These are phyloP conservation scores for Glycyrrhiza uralensis DNA, from an alignment of 306 rosid species.

Conservation along the genomic window DNA sequence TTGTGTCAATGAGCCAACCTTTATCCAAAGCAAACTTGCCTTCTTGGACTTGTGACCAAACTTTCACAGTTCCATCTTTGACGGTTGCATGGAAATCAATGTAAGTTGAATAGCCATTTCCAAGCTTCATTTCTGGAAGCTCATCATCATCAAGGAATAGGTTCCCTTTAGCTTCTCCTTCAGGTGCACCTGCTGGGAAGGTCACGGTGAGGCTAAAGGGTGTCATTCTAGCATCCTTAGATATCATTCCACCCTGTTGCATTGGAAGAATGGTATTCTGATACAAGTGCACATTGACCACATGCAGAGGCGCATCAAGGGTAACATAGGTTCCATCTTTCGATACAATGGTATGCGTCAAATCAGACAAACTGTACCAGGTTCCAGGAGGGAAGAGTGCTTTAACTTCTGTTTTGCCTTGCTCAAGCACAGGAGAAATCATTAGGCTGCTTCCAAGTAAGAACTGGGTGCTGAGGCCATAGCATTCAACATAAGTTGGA, in stretches of 20 bases:
- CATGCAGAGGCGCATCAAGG: slow-evolving; percentile 80
- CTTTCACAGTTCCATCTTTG: slow-evolving; percentile 51
- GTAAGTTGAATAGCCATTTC: slow-evolving; percentile 65
- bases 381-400: slow-evolving; percentile 86
- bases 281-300: slow-evolving; percentile 80
- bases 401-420: slow-evolving; percentile 56
- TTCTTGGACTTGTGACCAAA: slow-evolving; percentile 84
- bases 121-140: slow-evolving; percentile 69
- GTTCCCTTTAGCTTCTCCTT: slow-evolving; percentile 69
- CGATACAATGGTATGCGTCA: slow-evolving; percentile 46
- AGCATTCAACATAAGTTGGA: slow-evolving; percentile 56
- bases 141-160: slow-evolving; percentile 83
- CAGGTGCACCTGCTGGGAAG: slow-evolving; percentile 58
- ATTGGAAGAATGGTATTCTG: slow-evolving; percentile 75
- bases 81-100: slow-evolving; percentile 61
- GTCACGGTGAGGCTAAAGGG: slow-evolving; percentile 68
- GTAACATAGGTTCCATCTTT: slow-evolving; percentile 56
- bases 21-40: slow-evolving; percentile 71
- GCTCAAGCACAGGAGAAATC: slow-evolving; percentile 81
- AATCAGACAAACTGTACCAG: slow-evolving; percentile 77
- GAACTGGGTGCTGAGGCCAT: slow-evolving; percentile 76
- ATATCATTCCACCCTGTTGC: slow-evolving; percentile 81
- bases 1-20: slow-evolving; percentile 64
- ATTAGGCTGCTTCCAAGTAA: slow-evolving; percentile 65
- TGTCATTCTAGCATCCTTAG: slow-evolving; percentile 80